phyloP scores from a whole-genome alignment of 352 stramenopile species.

The Phytophthora uliginosa region DNA sequence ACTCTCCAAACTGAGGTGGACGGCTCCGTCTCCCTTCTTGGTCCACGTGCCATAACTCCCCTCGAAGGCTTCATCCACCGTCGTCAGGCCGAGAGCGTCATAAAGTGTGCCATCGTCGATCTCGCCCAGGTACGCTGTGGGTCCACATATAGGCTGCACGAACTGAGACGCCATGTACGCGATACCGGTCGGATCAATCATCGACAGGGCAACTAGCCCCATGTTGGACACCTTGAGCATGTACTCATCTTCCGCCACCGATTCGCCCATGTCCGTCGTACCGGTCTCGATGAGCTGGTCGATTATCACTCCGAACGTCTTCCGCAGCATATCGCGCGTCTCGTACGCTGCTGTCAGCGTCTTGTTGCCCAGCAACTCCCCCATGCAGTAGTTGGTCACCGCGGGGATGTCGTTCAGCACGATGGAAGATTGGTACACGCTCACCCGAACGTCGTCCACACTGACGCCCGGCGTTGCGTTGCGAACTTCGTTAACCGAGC shows the following conservation, averaged over 20 bases:
- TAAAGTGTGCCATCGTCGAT: slow-evolving; percentile 42
- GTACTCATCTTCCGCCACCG: slow-evolving; percentile 40
- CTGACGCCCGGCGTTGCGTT: slow-evolving; percentile 21
- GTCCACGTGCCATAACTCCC: slow-evolving; percentile 42
- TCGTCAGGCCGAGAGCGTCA: slow-evolving; percentile 27
- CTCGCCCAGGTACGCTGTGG: slow-evolving; percentile 33
- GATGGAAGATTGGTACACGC: slow-evolving; percentile 27
- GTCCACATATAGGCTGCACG: slow-evolving; percentile 48
- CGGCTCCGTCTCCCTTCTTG: slow-evolving; percentile 33
- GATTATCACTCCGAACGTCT: slow-evolving; percentile 28
- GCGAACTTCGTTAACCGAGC: slow-evolving; percentile 24
- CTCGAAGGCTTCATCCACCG: slow-evolving; percentile 34
- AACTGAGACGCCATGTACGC: slow-evolving; percentile 47
- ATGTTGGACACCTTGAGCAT: slow-evolving; percentile 45
- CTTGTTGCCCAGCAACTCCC: slow-evolving; percentile 21
- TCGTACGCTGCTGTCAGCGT: slow-evolving; percentile 19
- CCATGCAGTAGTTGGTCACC: slow-evolving; percentile 32
- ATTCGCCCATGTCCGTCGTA: slow-evolving; percentile 22
- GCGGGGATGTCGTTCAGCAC: slow-evolving; percentile 32
- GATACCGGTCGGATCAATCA: slow-evolving; percentile 49
- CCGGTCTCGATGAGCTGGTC: slow-evolving; percentile 29
- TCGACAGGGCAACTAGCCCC: slow-evolving; percentile 38
- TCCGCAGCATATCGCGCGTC: slow-evolving; percentile 30
- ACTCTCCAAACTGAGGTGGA: slow-evolving; percentile 33
- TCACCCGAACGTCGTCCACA: slow-evolving; percentile 22